phyloP scores from a whole-genome alignment of 73 alveolate species.

The Tetrahymena elliotti region DNA sequence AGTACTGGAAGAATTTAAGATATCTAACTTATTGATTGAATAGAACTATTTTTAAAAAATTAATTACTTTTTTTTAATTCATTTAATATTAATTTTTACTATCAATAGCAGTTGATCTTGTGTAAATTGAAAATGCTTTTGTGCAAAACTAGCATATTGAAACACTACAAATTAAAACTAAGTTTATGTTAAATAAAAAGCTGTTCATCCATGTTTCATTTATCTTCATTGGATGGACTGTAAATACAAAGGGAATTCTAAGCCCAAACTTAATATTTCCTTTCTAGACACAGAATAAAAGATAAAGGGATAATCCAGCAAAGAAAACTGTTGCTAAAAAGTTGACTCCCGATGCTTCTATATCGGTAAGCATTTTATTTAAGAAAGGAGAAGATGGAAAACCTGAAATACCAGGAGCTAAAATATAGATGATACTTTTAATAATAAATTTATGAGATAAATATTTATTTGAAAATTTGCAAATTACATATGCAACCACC shows the following conservation, averaged over 20 bases:
- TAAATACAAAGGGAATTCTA: slow-evolving; percentile 60
- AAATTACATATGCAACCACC: slow-evolving; percentile 59
- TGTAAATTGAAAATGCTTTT: slow-evolving; percentile 49
- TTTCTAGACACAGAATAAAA: slow-evolving; percentile 61
- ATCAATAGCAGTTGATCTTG: slow-evolving; percentile 56
- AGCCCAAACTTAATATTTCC: slow-evolving; percentile 85
- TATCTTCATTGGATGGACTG: slow-evolving; percentile 71
- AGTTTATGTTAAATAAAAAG: slow-evolving; percentile 57
- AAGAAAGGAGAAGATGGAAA: slow-evolving; percentile 65
- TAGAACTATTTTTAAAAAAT: slow-evolving; percentile 10
- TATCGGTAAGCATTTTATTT: slow-evolving; percentile 55
- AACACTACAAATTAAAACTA: slow-evolving; percentile 64
- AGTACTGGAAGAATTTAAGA: slow-evolving; percentile 60
- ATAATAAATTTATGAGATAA: slow-evolving; percentile 9
- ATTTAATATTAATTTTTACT: neutral
- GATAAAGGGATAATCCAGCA: slow-evolving; percentile 55
- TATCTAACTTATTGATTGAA: slow-evolving; percentile 57
- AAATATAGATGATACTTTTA: neutral
- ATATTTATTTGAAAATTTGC: neutral
- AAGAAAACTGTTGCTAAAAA: slow-evolving; percentile 56
- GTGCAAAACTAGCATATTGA: slow-evolving; percentile 64
- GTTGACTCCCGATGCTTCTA: slow-evolving; percentile 57
- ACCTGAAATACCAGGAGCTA: neutral
- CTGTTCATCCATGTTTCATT: slow-evolving; percentile 84
- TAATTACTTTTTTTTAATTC: neutral